A percentile compares a stretch with the other conserved stretches of the same genome.
These are phyloP conservation scores for Yueomyces sp. DNA, from an alignment of 805 yeast species.

Conservation along the genomic window DNA sequence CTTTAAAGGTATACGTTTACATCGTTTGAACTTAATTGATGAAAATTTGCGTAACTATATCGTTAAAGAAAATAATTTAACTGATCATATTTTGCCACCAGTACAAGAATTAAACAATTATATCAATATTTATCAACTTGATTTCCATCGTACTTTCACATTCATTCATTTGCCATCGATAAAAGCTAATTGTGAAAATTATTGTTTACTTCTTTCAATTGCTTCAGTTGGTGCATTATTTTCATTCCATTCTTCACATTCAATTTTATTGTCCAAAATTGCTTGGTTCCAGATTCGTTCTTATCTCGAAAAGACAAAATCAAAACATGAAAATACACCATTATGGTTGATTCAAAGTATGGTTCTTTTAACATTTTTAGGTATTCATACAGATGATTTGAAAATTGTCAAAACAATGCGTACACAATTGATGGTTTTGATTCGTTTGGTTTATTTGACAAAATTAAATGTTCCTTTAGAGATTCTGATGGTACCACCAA, in stretches of 20 bases:
- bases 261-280: slow-evolving; percentile 55
- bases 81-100: slow-evolving; percentile 55
- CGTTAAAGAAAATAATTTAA: slow-evolving; percentile 38
- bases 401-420: slow-evolving; percentile 68
- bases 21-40: slow-evolving; percentile 31
- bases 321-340: slow-evolving; percentile 48
- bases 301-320: slow-evolving; percentile 33
- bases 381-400: slow-evolving; percentile 55
- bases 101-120: slow-evolving; percentile 66
- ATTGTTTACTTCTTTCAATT: slow-evolving; percentile 67
- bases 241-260: slow-evolving; percentile 55
- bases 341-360: slow-evolving; percentile 79
- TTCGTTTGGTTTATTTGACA: slow-evolving; percentile 65
- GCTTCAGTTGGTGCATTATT: slow-evolving; percentile 83
- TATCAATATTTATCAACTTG: slow-evolving; percentile 57
- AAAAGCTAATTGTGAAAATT: slow-evolving; percentile 44
- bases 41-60: slow-evolving; percentile 53
- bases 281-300: slow-evolving; percentile 46
- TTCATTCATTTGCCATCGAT: slow-evolving; percentile 64
- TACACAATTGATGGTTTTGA: slow-evolving; percentile 66
- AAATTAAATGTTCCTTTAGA: slow-evolving; percentile 51
- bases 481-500: slow-evolving; percentile 28
- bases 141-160: slow-evolving; percentile 73
- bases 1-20: neutral
- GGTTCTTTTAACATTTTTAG: slow-evolving; percentile 70